A percentile compares a stretch with the other conserved stretches of the same genome.
Evolutionary conservation across 805 yeast genomes (phyloP).

Genomic region (Spathaspora passalidarum): DNA sequence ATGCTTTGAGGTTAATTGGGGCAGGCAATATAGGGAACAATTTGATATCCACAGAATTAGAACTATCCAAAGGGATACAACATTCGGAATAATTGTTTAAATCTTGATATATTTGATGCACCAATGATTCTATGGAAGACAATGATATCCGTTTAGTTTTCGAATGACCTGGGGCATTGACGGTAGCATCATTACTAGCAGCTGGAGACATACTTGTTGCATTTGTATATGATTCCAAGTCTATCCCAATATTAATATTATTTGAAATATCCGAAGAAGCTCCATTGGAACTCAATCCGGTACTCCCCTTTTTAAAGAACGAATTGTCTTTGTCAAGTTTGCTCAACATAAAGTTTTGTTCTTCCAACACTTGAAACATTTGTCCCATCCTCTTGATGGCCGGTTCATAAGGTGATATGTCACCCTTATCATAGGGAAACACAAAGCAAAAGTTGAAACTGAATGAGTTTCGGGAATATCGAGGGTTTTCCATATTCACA

Average conservation of each 20-base stretch:
- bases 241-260: slow-evolving; percentile 6
- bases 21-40: slow-evolving; percentile 89
- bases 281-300: not conserved
- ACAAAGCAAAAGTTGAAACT: slow-evolving; percentile 92
- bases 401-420: slow-evolving; percentile 81
- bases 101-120: slow-evolving; percentile 92
- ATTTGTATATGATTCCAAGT: slow-evolving; percentile 4
- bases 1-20: slow-evolving; percentile 68
- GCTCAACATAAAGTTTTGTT: slow-evolving; percentile 77
- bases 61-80: slow-evolving; percentile 85
- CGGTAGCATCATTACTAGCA: slow-evolving; percentile 6
- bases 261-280: not conserved
- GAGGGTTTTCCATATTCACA: slow-evolving; percentile 68
- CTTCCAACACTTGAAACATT: slow-evolving; percentile 88
- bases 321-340: slow-evolving; percentile 37
- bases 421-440: slow-evolving; percentile 69
- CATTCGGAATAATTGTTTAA: slow-evolving; percentile 95
- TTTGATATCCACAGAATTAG: slow-evolving; percentile 89
- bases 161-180: slow-evolving; percentile 12
- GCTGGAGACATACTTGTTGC: not conserved
- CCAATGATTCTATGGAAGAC: slow-evolving; percentile 61
- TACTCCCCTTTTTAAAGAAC: slow-evolving; percentile 30
- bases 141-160: slow-evolving; percentile 30
- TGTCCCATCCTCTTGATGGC: slow-evolving; percentile 80
- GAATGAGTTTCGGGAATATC: slow-evolving; percentile 87